Percentiles rank a stretch among this genome's conserved stretches.
Evolutionary conservation across 2,329 filamentous ascomycete species (phyloP).

Genomic region (Trichoderma sp.): DNA sequence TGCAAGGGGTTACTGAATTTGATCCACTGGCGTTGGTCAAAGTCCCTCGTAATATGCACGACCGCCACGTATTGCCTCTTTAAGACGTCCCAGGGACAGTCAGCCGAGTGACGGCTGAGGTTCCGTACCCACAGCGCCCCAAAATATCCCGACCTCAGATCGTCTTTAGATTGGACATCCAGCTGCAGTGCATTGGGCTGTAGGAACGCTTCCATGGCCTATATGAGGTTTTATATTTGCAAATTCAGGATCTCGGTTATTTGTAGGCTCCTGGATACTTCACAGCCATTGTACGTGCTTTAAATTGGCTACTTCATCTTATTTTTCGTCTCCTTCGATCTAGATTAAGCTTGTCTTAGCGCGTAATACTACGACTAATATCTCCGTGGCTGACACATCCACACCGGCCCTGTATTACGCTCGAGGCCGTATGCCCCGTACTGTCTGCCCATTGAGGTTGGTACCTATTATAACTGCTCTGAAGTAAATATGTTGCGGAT

Average conservation of each 20-base stretch:
- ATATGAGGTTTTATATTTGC: no score
- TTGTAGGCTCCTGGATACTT: neutral
- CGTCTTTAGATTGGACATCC: neutral
- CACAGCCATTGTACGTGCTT: neutral
- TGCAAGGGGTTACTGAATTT: neutral
- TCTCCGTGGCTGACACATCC: slow-evolving; percentile 14
- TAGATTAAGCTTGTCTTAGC: slow-evolving; percentile 23
- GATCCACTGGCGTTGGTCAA: neutral
- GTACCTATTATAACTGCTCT: neutral
- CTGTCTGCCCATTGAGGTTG: neutral
- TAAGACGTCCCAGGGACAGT: slow-evolving; percentile 17
- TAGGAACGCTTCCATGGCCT: neutral
- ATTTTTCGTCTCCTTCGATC: neutral
- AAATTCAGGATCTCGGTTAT: no score
- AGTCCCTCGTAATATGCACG: slow-evolving; percentile 16
- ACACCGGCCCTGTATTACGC: neutral
- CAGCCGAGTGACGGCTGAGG: slow-evolving; percentile 2
- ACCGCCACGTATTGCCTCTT: slow-evolving; percentile 17
- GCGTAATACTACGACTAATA: slow-evolving; percentile 26
- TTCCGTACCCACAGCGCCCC: neutral
- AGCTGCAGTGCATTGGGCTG: neutral
- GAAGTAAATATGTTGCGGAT: neutral
- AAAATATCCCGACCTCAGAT: neutral
- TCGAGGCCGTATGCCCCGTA: neutral
- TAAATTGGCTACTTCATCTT: neutral